A percentile compares a stretch with the other conserved stretches of the same genome.
Evolutionary conservation across 768 basidiomycete species (phyloP).

Genomic region (Myochromella boudieri): DNA sequence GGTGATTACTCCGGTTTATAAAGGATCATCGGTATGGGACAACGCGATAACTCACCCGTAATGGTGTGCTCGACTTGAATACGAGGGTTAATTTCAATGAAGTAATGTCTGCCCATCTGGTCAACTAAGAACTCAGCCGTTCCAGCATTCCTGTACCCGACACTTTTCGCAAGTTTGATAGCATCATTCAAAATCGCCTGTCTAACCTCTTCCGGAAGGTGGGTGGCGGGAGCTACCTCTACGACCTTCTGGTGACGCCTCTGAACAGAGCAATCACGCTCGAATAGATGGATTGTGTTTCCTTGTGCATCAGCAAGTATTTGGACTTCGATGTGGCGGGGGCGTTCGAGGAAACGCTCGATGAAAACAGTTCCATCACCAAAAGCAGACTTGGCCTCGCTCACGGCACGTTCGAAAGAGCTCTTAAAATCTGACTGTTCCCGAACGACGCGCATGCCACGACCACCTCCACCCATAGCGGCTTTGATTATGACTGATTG

Average conservation of each 20-base stretch:
- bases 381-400: constrained; percentile 94
- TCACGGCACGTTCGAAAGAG: constrained; percentile 88
- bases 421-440: constrained; percentile 90
- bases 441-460: constrained; percentile 98
- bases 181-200: constrained; percentile 88
- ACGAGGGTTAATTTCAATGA: constrained; percentile 99
- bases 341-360: constrained; percentile 95
- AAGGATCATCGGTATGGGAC: not conserved
- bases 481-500: constrained; percentile 94
- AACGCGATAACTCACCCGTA: constrained; percentile 60
- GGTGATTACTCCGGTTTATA: constrained; percentile 11
- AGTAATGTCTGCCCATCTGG: constrained; percentile 94
- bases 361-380: constrained; percentile 99
- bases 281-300: constrained; percentile 97
- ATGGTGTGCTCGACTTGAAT: constrained; percentile 99
- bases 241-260: constrained; percentile 98
- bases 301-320: constrained; percentile 88
- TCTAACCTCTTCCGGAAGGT: constrained; percentile 88
- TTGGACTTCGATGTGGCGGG: constrained; percentile 97
- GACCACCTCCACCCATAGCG: constrained; percentile 97
- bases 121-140: constrained; percentile 99
- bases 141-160: constrained; percentile 95
- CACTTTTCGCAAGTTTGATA: constrained; percentile 91
- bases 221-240: constrained; percentile 95
- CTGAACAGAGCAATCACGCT: constrained; percentile 99